Evolutionary conservation across 2,329 filamentous ascomycete species (phyloP).

Genomic region (Cercospora janseana): DNA sequence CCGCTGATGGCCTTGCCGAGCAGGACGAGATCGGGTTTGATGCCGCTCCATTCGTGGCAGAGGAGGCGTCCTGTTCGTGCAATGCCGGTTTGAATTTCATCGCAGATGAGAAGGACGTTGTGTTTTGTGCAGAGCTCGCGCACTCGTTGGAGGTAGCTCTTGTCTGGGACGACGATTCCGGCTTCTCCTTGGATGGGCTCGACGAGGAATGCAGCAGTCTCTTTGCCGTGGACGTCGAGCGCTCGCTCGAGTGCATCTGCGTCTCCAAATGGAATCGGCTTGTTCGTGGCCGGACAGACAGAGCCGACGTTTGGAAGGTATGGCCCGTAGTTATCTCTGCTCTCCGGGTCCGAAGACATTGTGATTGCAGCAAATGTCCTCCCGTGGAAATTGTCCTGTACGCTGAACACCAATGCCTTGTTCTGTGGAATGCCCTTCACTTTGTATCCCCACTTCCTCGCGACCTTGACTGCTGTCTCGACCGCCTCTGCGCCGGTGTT

Average conservation of each 20-base stretch:
- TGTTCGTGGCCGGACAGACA: slow-evolving; percentile 69
- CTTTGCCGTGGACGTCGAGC: slow-evolving; percentile 74
- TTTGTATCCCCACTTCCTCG: slow-evolving; percentile 97
- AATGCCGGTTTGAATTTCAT: slow-evolving; percentile 98
- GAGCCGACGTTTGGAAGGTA: slow-evolving; percentile 89
- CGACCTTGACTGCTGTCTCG: slow-evolving; percentile 94
- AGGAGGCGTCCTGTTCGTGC: slow-evolving; percentile 91
- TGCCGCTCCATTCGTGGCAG: slow-evolving; percentile 88
- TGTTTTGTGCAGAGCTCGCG: slow-evolving; percentile 87
- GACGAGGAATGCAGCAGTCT: slow-evolving; percentile 88
- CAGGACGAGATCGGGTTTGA: slow-evolving; percentile 92
- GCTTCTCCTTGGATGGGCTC: slow-evolving; percentile 98
- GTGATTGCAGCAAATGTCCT: slow-evolving; percentile 96
- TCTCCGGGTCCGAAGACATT: slow-evolving; percentile 92
- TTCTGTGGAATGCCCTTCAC: slow-evolving; percentile 83
- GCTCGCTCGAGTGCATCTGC: slow-evolving; percentile 75
- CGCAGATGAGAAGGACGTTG: slow-evolving; percentile 93
- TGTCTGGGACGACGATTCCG: slow-evolving; percentile 90
- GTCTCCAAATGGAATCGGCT: slow-evolving; percentile 82
- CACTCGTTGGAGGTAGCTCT: slow-evolving; percentile 78
- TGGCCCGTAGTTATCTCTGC: slow-evolving; percentile 92
- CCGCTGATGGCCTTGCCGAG: slow-evolving; percentile 97
- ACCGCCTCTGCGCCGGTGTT: slow-evolving; percentile 96
- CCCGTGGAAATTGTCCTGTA: slow-evolving; percentile 92
- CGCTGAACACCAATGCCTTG: slow-evolving; percentile 80